Percentiles rank a stretch among this genome's conserved stretches.
These are phyloP conservation scores for Kernera saxatilis DNA, from an alignment of 345 rosid species.

Conservation along the genomic window DNA sequence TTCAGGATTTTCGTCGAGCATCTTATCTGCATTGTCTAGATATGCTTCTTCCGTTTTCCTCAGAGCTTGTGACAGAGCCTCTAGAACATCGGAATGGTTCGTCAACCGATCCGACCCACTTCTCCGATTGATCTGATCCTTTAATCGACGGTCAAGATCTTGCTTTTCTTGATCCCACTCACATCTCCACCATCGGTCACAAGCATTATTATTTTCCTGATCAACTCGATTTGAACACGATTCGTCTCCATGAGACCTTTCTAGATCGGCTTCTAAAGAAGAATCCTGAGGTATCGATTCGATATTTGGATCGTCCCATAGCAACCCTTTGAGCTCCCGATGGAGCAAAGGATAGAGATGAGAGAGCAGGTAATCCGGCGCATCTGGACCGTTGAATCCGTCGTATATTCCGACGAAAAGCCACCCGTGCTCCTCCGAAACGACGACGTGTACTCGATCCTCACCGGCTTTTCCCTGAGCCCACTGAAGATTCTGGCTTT, in stretches of 20 bases:
- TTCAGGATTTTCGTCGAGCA: conserved; percentile 80
- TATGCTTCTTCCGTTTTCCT: conserved; percentile 74
- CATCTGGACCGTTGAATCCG: conserved; percentile 95
- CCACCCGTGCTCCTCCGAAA: conserved; percentile 86
- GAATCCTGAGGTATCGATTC: conserved; percentile 25
- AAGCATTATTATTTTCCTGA: conserved; percentile 33
- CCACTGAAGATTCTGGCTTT: conserved; percentile 77
- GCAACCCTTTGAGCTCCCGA: conserved; percentile 70
- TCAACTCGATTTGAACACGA: conserved; percentile 35
- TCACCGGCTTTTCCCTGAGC: conserved; percentile 97
- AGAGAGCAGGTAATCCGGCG: conserved; percentile 68
- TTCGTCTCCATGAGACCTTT: conserved; percentile 11
- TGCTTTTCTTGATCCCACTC: conserved; percentile 56
- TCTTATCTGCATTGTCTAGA: conserved; percentile 67
- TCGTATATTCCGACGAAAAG: conserved; percentile 90
- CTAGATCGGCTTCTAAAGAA: conserved; percentile 1
- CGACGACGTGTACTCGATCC: conserved; percentile 87
- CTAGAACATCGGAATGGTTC: conserved; percentile 58
- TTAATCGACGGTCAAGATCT: conserved; percentile 60
- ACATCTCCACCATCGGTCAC: conserved; percentile 55
- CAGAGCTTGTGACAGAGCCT: conserved; percentile 71
- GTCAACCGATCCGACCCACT: conserved; percentile 25
- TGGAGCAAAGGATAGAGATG: conserved; percentile 64
- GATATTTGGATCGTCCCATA: conserved; percentile 59
- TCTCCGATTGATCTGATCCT: conserved; percentile 42